Percentiles rank a stretch among this genome's conserved stretches.
phyloP scores from a whole-genome alignment of 345 rosid genomes.

The Acer yangbiense region DNA sequence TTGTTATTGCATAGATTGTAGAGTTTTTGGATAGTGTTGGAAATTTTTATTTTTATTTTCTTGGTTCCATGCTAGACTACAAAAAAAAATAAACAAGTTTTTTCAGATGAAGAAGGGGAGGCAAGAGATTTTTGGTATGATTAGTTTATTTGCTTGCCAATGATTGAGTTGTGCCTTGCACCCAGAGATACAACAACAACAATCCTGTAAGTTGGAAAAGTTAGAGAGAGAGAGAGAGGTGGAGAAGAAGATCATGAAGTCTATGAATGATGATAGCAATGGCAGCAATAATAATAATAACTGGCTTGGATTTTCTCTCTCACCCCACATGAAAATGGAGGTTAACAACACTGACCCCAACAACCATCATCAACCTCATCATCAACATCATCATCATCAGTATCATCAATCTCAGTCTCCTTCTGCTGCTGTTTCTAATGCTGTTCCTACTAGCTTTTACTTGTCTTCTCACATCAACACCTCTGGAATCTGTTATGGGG shows the following conservation, averaged over 20 bases:
- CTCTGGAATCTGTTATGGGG: conserved; percentile 45
- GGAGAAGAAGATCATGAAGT: conserved; percentile 42
- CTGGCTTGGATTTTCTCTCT: conserved; percentile 82
- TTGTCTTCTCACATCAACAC: conserved; percentile 35
- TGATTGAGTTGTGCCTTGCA: conserved; percentile 44
- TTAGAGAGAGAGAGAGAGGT: conserved; percentile 25
- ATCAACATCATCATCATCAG: conserved; percentile 25
- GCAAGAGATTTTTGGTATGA: conserved; percentile 38
- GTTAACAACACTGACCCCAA: conserved; percentile 34
- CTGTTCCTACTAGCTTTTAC: conserved; percentile 45
- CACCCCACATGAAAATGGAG: conserved; percentile 79
- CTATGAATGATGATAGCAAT: conserved; percentile 42
- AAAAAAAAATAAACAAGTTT: conserved; percentile 27
- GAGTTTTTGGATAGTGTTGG: conserved; percentile 14
- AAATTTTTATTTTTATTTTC: background rate
- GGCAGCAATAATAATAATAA: conserved; percentile 30
- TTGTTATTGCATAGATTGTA: conserved; percentile 19
- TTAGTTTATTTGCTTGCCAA: conserved; percentile 42
- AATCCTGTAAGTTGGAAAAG: background rate
- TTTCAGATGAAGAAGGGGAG: conserved; percentile 21
- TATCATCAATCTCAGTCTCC: conserved; percentile 20
- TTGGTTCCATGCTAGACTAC: conserved; percentile 22
- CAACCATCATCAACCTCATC: conserved; percentile 34
- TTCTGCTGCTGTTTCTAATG: conserved; percentile 24
- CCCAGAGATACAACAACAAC: conserved; percentile 16